Conservation (phyloP, 257 asterid genomes). For the Leonotis leonurus region DNA sequence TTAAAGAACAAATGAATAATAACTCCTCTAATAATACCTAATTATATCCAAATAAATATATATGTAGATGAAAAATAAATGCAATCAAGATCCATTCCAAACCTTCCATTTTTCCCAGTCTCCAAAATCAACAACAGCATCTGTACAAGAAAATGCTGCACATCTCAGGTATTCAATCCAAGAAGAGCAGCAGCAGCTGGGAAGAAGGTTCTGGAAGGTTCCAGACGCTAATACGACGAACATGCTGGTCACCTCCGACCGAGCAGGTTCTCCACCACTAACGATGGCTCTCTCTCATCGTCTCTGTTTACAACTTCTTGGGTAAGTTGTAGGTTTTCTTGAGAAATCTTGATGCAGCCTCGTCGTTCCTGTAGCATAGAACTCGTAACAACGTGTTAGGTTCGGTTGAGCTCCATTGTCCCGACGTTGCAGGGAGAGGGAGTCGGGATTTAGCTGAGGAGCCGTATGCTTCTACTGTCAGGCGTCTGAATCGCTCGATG, state of each 20-base stretch:
- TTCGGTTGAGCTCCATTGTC: slow-evolving; percentile 84
- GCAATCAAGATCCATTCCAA: background rate
- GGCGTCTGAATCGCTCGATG: slow-evolving; percentile 56
- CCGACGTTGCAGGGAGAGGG: slow-evolving; percentile 92
- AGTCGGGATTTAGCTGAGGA: slow-evolving; percentile 75
- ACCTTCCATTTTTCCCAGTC: background rate
- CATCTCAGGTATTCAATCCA: no score
- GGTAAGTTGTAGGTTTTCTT: slow-evolving; percentile 89
- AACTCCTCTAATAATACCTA: slow-evolving; percentile 9
- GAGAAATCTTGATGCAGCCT: slow-evolving; percentile 82
- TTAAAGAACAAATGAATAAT: slow-evolving; percentile 36
- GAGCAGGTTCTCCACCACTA: no score
- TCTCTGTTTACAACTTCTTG: slow-evolving; percentile 44
- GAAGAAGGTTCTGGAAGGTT: no score
- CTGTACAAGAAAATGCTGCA: slow-evolving; percentile 28
- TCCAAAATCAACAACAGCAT: slow-evolving; percentile 1
- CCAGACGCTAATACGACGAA: no score
- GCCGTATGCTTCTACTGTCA: slow-evolving; percentile 62
- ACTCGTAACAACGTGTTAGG: slow-evolving; percentile 85
- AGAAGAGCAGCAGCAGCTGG: no score
- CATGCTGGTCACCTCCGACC: no score
- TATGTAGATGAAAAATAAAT: slow-evolving; percentile 23
- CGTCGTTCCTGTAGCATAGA: slow-evolving; percentile 84
- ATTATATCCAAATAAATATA: slow-evolving; percentile 9
- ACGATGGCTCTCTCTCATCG: background rate